These are phyloP conservation scores for Helminthosporium solani DNA, from an alignment of 2,329 filamentous ascomycete genomes.

Conservation along the genomic window DNA sequence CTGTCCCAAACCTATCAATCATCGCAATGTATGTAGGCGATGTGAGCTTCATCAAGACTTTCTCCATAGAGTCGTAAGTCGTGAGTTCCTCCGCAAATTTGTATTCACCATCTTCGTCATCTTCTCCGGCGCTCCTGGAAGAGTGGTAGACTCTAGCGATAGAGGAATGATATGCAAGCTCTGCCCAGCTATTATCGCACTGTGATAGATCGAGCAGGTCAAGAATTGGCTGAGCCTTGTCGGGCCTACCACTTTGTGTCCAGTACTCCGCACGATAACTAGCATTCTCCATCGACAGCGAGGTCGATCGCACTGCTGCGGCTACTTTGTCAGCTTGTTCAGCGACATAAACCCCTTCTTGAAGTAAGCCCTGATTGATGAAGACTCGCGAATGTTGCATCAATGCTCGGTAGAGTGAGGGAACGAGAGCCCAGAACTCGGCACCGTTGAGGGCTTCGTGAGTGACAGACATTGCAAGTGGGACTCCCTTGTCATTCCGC, in stretches of 20 bases:
- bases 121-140: neutral
- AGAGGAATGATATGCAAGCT: slow-evolving; percentile 53
- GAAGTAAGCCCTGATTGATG: slow-evolving; percentile 79
- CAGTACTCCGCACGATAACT: slow-evolving; percentile 51
- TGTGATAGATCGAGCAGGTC: slow-evolving; percentile 50
- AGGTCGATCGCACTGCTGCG: slow-evolving; percentile 62
- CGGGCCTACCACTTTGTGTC: slow-evolving; percentile 51
- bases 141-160: slow-evolving; percentile 53
- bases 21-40: slow-evolving; percentile 33
- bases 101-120: slow-evolving; percentile 32
- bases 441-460: slow-evolving; percentile 57
- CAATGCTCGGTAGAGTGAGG: slow-evolving; percentile 69
- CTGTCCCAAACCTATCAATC: slow-evolving; percentile 25
- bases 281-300: slow-evolving; percentile 50
- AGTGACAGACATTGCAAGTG: slow-evolving; percentile 44
- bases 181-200: slow-evolving; percentile 51
- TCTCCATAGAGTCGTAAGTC: slow-evolving; percentile 52
- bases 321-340: slow-evolving; percentile 81
- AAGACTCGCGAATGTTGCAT: slow-evolving; percentile 76
- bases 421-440: slow-evolving; percentile 77
- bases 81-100: slow-evolving; percentile 51
- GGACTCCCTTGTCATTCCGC: slow-evolving; percentile 30
- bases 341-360: slow-evolving; percentile 84
- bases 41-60: slow-evolving; percentile 46
- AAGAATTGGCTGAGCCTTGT: slow-evolving; percentile 53